phyloP scores from a whole-genome alignment of 2,329 filamentous ascomycete genomes.

The Verticillium dahliae region DNA sequence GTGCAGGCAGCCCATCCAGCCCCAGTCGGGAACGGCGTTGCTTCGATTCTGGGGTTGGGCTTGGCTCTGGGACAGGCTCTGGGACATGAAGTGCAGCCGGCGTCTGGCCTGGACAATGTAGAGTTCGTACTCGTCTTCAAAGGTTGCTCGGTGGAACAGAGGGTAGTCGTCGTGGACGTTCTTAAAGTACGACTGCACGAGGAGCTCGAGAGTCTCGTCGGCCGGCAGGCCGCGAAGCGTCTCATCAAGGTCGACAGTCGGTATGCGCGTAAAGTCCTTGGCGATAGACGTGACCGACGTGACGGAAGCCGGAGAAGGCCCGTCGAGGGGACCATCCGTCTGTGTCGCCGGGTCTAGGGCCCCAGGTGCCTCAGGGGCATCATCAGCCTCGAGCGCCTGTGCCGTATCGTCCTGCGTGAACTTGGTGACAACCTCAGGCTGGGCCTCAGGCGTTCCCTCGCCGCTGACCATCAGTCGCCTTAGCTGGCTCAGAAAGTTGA shows the following conservation, averaged over 20 bases:
- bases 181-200: slow-evolving; percentile 27
- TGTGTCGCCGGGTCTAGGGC: background rate
- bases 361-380: background rate
- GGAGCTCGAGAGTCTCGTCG: slow-evolving; percentile 17
- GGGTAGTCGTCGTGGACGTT: slow-evolving; percentile 27
- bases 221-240: slow-evolving; percentile 19
- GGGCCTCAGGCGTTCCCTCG: slow-evolving; percentile 4
- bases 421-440: slow-evolving; percentile 7
- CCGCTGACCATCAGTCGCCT: slow-evolving; percentile 21
- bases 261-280: slow-evolving; percentile 19
- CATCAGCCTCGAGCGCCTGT: slow-evolving; percentile 17
- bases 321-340: slow-evolving; percentile 1
- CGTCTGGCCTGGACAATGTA: slow-evolving; percentile 16
- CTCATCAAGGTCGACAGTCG: slow-evolving; percentile 19
- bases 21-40: slow-evolving; percentile 17
- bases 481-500: slow-evolving; percentile 27
- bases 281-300: slow-evolving; percentile 20
- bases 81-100: background rate
- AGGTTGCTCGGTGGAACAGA: slow-evolving; percentile 25
- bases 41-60: slow-evolving; percentile 2
- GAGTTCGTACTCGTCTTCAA: slow-evolving; percentile 25
- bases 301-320: slow-evolving; percentile 17
- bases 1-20: slow-evolving; percentile 27
- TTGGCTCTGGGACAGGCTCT: background rate
- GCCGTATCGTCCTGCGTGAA: slow-evolving; percentile 17